Percentiles rank a stretch among this genome's conserved stretches.
Conservation (phyloP, 2,329 filamentous ascomycete genomes). For the Nothophoma quercina region DNA sequence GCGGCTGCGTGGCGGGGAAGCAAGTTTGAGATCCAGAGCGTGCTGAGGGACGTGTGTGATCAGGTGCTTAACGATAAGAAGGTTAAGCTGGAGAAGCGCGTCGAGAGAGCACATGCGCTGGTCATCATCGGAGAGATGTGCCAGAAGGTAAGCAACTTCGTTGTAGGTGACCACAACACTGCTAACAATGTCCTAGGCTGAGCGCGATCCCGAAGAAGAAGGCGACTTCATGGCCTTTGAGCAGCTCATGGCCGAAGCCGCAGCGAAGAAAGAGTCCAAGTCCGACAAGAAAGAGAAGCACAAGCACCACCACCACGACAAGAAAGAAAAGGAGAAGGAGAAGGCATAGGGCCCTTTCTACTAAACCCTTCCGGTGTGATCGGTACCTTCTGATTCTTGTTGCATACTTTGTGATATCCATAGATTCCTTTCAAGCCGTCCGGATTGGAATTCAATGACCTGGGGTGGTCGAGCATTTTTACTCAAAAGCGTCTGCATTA, state of each 20-base stretch:
- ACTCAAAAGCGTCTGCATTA: too few relatives aligned
- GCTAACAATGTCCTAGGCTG: conserved; percentile 65
- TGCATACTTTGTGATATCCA: conserved; percentile 38
- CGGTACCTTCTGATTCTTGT: conserved; percentile 12
- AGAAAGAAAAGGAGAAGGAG: conserved; percentile 40
- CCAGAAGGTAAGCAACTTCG: conserved; percentile 69
- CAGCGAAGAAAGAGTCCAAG: conserved; percentile 87
- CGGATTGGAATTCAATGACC: conserved; percentile 7
- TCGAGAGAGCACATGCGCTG: conserved; percentile 90
- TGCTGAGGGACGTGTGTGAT: conserved; percentile 94
- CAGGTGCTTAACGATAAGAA: conserved; percentile 80
- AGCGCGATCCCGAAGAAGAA: conserved; percentile 92
- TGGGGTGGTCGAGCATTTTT: not conserved
- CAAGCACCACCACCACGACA: conserved; percentile 58
- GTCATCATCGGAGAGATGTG: conserved; percentile 90
- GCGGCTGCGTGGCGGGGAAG: conserved; percentile 95
- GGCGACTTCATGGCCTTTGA: conserved; percentile 99
- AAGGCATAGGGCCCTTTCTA: conserved; percentile 24
- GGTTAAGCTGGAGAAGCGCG: conserved; percentile 80
- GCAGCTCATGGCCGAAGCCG: conserved; percentile 94
- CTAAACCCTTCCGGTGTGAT: not conserved
- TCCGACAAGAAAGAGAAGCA: conserved; percentile 63
- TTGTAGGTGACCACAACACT: not conserved
- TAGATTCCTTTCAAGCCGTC: conserved; percentile 30
- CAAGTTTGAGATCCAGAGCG: conserved; percentile 98